Conservation (phyloP, 129 eudicot genomes). For the Heracleum sosnowskyi region DNA sequence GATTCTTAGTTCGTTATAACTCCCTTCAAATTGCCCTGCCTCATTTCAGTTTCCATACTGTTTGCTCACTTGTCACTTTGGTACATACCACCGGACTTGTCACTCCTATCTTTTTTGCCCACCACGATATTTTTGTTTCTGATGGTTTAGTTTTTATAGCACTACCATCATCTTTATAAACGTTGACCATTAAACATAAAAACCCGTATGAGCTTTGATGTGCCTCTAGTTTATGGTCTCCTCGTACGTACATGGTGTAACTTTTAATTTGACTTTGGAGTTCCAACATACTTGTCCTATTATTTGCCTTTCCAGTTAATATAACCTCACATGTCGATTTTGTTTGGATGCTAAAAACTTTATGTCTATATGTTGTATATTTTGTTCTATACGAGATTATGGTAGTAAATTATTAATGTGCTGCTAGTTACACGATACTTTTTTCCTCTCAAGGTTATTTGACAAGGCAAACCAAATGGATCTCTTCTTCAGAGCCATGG, state of each 20-base stretch:
- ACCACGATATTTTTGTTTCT: too few relatives aligned
- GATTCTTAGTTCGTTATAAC: too few relatives aligned
- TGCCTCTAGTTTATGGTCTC: not conserved
- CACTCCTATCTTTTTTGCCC: too few relatives aligned
- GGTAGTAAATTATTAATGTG: not conserved
- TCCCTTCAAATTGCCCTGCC: too few relatives aligned
- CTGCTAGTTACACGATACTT: not conserved
- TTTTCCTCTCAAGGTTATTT: not conserved
- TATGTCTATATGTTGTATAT: too few relatives aligned
- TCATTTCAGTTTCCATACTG: too few relatives aligned
- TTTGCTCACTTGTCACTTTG: too few relatives aligned
- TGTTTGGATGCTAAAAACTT: not conserved
- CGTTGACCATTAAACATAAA: not conserved
- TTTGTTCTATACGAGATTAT: not conserved
- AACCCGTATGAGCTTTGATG: not conserved
- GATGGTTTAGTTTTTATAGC: too few relatives aligned
- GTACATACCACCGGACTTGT: too few relatives aligned
- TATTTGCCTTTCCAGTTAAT: not conserved
- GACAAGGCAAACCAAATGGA: conserved; percentile 26
- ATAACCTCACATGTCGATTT: not conserved
- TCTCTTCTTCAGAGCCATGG: conserved; percentile 38
- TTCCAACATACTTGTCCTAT: not conserved
- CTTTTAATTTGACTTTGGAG: not conserved
- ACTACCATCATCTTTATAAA: too few relatives aligned
- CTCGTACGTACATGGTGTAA: not conserved